Conservation (phyloP, 2,329 filamentous ascomycete genomes). For the Cryoendolithus antarcticus region DNA sequence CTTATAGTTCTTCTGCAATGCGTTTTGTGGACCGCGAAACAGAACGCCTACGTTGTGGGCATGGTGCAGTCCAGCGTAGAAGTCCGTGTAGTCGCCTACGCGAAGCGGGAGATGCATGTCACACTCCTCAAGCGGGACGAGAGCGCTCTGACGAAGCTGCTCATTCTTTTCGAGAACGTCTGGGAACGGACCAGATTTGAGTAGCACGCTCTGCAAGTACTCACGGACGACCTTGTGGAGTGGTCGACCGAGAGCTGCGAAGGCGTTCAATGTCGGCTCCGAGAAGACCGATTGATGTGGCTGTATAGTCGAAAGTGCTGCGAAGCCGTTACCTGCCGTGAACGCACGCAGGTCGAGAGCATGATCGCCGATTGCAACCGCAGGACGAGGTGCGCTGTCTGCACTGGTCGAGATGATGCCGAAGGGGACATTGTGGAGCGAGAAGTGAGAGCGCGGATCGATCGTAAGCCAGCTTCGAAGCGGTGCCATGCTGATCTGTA, state of each 20-base stretch:
- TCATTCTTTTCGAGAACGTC: slow-evolving; percentile 51
- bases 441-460: slow-evolving; percentile 41
- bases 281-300: background rate
- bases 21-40: slow-evolving; percentile 60
- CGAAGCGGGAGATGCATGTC: slow-evolving; percentile 60
- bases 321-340: slow-evolving; percentile 6
- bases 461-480: slow-evolving; percentile 47
- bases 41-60: slow-evolving; percentile 62
- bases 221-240: slow-evolving; percentile 56
- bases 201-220: slow-evolving; percentile 56
- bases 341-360: slow-evolving; percentile 17
- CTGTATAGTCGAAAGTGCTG: background rate
- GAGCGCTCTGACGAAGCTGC: slow-evolving; percentile 42
- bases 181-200: slow-evolving; percentile 45
- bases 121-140: slow-evolving; percentile 48
- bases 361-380: slow-evolving; percentile 20
- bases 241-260: slow-evolving; percentile 49
- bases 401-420: slow-evolving; percentile 17
- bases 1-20: slow-evolving; percentile 69
- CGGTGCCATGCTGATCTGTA: slow-evolving; percentile 14
- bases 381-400: slow-evolving; percentile 16
- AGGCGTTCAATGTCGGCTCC: slow-evolving; percentile 35
- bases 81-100: slow-evolving; percentile 68
- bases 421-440: slow-evolving; percentile 18
- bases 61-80: slow-evolving; percentile 70